These are phyloP conservation scores for Coemansia sp. DNA, from an alignment of 192 early-diverging fungal genomes.

Conservation along the genomic window DNA sequence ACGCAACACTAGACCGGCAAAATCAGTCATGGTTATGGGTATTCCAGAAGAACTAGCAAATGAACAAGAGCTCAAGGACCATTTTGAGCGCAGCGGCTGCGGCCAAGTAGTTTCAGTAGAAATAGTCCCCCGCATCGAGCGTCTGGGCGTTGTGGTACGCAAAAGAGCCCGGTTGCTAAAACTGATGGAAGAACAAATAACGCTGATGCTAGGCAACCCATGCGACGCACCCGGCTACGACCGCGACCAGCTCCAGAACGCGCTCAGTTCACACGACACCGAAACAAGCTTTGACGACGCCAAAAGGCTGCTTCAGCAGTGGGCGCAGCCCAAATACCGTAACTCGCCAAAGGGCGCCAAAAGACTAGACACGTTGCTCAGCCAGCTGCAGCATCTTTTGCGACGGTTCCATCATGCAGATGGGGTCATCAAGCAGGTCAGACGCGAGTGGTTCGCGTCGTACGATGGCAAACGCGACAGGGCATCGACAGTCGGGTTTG, in stretches of 20 bases:
- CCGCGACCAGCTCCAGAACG: conserved; percentile 44
- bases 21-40: conserved; percentile 71
- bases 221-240: conserved; percentile 65
- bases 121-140: conserved; percentile 57
- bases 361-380: conserved; percentile 25
- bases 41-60: conserved; percentile 62
- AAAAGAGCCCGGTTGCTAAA: conserved; percentile 58
- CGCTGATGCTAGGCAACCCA: conserved; percentile 69
- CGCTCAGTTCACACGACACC: conserved; percentile 20
- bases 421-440: conserved; percentile 51
- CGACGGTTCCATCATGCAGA: conserved; percentile 64
- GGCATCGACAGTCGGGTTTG: conserved; percentile 46
- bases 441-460: conserved; percentile 42
- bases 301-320: conserved; percentile 20
- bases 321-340: conserved; percentile 31
- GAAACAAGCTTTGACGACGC: conserved; percentile 4
- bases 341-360: conserved; percentile 11
- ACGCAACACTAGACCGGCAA: conserved; percentile 53
- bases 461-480: conserved; percentile 40
- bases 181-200: conserved; percentile 59
- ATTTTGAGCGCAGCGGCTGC: conserved; percentile 59
- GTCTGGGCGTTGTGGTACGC: conserved; percentile 61
- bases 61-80: conserved; percentile 58
- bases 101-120: conserved; percentile 68
- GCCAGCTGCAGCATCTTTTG: conserved; percentile 59